Evolutionary conservation across 2,329 filamentous ascomycete species (phyloP).

Genomic region (Fusarium azukiicola): DNA sequence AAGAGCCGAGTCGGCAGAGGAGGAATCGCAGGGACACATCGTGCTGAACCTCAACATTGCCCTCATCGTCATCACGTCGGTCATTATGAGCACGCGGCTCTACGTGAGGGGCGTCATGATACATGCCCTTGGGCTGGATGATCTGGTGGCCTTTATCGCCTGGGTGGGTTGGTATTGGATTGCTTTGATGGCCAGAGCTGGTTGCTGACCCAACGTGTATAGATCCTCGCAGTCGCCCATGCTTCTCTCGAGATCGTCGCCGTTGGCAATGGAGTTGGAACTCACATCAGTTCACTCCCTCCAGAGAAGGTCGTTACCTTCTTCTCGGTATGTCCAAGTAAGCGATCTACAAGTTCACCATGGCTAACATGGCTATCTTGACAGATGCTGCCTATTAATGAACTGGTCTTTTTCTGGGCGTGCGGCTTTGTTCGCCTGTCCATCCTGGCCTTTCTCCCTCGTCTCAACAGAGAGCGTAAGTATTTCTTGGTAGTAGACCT

Average conservation of each 20-base stretch:
- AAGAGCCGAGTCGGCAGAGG: constrained; percentile 18
- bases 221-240: constrained; percentile 39
- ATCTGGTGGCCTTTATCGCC: constrained; percentile 45
- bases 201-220: constrained; percentile 15
- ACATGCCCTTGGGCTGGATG: constrained; percentile 48
- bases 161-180: constrained; percentile 36
- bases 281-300: constrained; percentile 39
- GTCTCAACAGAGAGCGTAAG: constrained; percentile 47
- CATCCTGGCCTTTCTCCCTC: constrained; percentile 48
- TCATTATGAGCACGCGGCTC: constrained; percentile 45
- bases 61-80: constrained; percentile 45
- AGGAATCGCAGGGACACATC: constrained; percentile 28
- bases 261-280: constrained; percentile 43
- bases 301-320: constrained; percentile 34
- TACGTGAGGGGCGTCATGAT: constrained; percentile 47
- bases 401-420: constrained; percentile 46
- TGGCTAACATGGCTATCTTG: background rate
- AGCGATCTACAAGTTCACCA: too few relatives aligned
- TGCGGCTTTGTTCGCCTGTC: constrained; percentile 50
- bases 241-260: constrained; percentile 45
- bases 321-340: constrained; percentile 42
- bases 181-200: background rate
- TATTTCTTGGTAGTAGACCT: background rate
- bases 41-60: constrained; percentile 46
- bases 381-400: constrained; percentile 44